Evolutionary conservation across 2,329 filamentous ascomycete species (phyloP).

Genomic region (Fusarium cyanostomum): DNA sequence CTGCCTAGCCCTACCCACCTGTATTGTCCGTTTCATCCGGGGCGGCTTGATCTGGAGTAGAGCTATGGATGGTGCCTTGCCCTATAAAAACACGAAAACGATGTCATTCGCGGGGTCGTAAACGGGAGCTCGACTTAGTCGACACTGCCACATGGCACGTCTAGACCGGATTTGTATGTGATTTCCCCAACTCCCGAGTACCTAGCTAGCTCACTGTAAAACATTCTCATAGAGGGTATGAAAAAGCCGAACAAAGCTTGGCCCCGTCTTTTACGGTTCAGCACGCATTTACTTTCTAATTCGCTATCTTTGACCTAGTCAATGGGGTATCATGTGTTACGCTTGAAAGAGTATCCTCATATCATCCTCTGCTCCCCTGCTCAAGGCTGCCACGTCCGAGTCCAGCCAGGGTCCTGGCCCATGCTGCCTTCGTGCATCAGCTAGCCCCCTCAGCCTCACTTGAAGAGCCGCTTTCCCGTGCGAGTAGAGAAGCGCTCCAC

Average conservation of each 20-base stretch:
- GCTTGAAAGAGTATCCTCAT: constrained; percentile 24
- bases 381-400: background rate
- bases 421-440: background rate
- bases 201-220: background rate
- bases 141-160: background rate
- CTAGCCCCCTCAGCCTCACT: constrained; percentile 45
- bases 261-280: too few relatives aligned
- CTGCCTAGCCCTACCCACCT: too few relatives aligned
- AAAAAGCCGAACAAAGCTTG: too few relatives aligned
- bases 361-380: constrained; percentile 1
- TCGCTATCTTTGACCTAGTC: constrained; percentile 19
- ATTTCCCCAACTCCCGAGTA: constrained; percentile 22
- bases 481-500: constrained; percentile 67
- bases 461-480: constrained; percentile 64
- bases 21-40: background rate
- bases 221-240: background rate
- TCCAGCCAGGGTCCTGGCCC: constrained; percentile 1
- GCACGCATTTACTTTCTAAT: background rate
- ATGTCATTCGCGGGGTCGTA: constrained; percentile 14
- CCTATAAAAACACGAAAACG: too few relatives aligned
- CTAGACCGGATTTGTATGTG: constrained; percentile 4
- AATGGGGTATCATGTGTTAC: constrained; percentile 33
- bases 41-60: background rate
- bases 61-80: too few relatives aligned
- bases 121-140: background rate